Evolutionary conservation across 495 filamentous ascomycete species (phyloP).

Genomic region (Penicillium longicatenatum): DNA sequence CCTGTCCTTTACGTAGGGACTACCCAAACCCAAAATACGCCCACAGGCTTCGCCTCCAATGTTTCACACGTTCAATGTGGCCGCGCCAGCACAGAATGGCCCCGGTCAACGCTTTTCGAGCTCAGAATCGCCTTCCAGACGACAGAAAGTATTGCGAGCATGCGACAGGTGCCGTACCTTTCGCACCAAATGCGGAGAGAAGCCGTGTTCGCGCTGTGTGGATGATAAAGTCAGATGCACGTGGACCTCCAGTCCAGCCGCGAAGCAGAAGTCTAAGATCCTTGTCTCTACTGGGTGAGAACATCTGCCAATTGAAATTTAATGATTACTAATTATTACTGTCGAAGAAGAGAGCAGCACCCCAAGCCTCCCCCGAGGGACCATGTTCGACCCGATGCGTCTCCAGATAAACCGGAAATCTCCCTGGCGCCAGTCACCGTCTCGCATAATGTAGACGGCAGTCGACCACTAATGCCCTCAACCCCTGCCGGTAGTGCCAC

Average conservation of each 20-base stretch:
- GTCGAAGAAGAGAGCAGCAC: not conserved
- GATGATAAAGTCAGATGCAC: not conserved
- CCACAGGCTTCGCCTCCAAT: not conserved
- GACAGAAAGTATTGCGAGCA: not conserved
- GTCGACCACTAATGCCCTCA: not conserved
- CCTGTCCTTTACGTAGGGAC: not conserved
- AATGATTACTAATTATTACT: not conserved
- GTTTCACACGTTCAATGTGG: not conserved
- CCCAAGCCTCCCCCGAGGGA: not conserved
- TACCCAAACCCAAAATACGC: not conserved
- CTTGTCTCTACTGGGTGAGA: not conserved
- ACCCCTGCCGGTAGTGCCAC: not conserved
- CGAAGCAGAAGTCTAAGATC: not conserved
- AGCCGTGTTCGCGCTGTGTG: not conserved
- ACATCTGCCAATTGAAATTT: not conserved
- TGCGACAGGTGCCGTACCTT: not conserved
- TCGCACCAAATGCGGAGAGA: not conserved
- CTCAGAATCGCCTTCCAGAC: not conserved
- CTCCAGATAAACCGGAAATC: not conserved
- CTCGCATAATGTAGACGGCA: not conserved
- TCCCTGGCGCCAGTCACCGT: not conserved
- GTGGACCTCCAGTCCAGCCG: not conserved
- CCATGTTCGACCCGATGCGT: not conserved
- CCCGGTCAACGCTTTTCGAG: not conserved
- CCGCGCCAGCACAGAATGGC: not conserved